Evolutionary conservation across 2,329 filamentous ascomycete species (phyloP).

Genomic region (Chrysoporthe austroafricana): DNA sequence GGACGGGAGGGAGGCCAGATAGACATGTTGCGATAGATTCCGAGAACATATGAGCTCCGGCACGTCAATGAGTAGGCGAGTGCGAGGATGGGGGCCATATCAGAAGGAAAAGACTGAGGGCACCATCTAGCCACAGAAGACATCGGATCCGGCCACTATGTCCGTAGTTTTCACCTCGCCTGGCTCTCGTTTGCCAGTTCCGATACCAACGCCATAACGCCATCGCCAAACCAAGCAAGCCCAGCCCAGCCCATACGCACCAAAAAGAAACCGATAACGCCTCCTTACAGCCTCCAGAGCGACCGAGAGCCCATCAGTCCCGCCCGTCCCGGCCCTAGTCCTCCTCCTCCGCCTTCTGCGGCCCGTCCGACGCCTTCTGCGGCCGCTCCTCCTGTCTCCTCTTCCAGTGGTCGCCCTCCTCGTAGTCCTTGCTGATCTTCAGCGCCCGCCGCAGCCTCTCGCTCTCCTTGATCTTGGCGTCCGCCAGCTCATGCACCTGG

Average conservation of each 20-base stretch:
- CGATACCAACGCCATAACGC: slow-evolving; percentile 1
- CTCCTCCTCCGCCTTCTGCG: slow-evolving; percentile 33
- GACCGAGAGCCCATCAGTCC: background rate
- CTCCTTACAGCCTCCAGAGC: background rate
- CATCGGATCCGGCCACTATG: background rate
- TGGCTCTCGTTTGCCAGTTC: background rate
- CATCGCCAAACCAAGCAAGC: background rate
- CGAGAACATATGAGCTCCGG: too few species aligned
- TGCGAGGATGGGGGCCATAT: background rate
- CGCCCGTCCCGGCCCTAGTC: slow-evolving; percentile 32
- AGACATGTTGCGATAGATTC: too few species aligned
- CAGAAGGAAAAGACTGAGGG: background rate
- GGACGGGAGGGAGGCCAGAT: too few species aligned
- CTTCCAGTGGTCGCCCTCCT: slow-evolving; percentile 85
- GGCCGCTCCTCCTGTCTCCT: slow-evolving; percentile 76
- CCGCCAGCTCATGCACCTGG: slow-evolving; percentile 94
- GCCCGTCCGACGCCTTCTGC: slow-evolving; percentile 46
- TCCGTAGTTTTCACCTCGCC: background rate
- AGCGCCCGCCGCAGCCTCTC: slow-evolving; percentile 84
- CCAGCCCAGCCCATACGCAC: background rate
- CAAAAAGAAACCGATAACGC: background rate
- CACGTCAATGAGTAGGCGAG: background rate
- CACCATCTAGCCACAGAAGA: background rate
- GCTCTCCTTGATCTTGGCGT: slow-evolving; percentile 95
- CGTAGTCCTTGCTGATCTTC: slow-evolving; percentile 83